Percentiles rank a stretch among this genome's conserved stretches.
phyloP scores from a whole-genome alignment of 139 green algal species.

The Eudorina sp. region DNA sequence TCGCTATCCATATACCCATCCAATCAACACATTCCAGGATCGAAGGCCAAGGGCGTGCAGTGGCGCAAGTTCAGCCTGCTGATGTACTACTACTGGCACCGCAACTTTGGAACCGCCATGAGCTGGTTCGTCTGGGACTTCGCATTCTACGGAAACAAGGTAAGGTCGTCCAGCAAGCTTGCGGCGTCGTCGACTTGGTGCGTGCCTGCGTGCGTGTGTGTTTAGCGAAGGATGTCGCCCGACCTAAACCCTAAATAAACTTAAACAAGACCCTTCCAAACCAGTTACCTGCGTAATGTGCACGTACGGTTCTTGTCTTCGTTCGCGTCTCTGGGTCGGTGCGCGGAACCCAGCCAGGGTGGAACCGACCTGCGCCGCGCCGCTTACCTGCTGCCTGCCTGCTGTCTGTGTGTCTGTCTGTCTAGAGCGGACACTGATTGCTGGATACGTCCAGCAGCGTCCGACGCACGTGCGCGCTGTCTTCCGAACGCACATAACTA shows the following conservation, averaged over 20 bases:
- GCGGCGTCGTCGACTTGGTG: neutral
- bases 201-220: neutral
- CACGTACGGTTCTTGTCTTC: neutral
- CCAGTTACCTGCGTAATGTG: neutral
- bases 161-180: constrained; percentile 54
- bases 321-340: too few relatives aligned
- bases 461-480: too few relatives aligned
- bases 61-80: constrained; percentile 7
- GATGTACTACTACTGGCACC: constrained; percentile 21
- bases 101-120: too few relatives aligned
- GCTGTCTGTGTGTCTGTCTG: too few relatives aligned
- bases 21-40: neutral
- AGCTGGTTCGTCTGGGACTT: too few relatives aligned
- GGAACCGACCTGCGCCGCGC: too few relatives aligned
- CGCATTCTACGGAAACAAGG: constrained; percentile 88
- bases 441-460: too few relatives aligned
- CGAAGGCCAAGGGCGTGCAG: neutral
- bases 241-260: neutral
- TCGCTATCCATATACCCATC: too few relatives aligned
- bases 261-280: neutral
- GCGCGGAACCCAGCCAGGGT: too few relatives aligned
- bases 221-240: neutral
- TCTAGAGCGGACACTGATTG: too few relatives aligned
- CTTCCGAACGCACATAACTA: too few relatives aligned
- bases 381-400: too few relatives aligned